A percentile compares a stretch with the other conserved stretches of the same genome.
Conservation (phyloP, 2,329 filamentous ascomycete species). For the Arthrobotrys iridis region DNA sequence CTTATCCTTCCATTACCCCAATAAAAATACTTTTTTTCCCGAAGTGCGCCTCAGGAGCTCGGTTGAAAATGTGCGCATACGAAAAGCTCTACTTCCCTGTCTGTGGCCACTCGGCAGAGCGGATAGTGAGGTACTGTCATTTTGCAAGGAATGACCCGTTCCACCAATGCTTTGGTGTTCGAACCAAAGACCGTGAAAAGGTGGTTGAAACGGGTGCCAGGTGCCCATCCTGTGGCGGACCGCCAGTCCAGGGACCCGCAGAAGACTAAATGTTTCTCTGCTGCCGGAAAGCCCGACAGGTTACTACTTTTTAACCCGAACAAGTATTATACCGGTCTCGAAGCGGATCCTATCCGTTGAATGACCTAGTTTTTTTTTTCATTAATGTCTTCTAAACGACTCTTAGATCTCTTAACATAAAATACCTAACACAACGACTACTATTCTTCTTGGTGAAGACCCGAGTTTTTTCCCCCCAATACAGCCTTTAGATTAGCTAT, state of each 20-base stretch:
- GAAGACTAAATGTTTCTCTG: constrained; percentile 7
- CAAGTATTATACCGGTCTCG: too few relatives aligned
- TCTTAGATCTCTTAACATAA: too few relatives aligned
- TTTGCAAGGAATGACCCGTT: constrained; percentile 76
- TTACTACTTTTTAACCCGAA: too few relatives aligned
- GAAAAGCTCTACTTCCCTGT: constrained; percentile 73
- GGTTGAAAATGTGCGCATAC: constrained; percentile 72
- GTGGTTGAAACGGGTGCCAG: constrained; percentile 66
- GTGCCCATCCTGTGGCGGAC: constrained; percentile 40
- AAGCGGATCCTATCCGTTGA: too few relatives aligned
- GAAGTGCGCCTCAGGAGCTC: neutral
- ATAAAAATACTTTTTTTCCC: neutral
- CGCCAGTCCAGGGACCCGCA: constrained; percentile 22
- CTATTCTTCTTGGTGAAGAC: too few relatives aligned
- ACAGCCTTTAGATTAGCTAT: too few relatives aligned
- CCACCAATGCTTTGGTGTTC: constrained; percentile 75
- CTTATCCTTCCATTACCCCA: constrained; percentile 6
- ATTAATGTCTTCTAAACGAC: too few relatives aligned
- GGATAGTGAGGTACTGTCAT: constrained; percentile 77
- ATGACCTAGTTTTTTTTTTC: too few relatives aligned
- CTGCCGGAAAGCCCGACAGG: too few relatives aligned
- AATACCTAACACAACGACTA: too few relatives aligned
- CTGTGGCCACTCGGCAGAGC: constrained; percentile 71
- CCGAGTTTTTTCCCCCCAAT: too few relatives aligned
- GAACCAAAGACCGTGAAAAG: constrained; percentile 62